These are phyloP conservation scores for Papiliotrema laurentii DNA, from an alignment of 1,284 basidiomycete species.

Conservation along the genomic window DNA sequence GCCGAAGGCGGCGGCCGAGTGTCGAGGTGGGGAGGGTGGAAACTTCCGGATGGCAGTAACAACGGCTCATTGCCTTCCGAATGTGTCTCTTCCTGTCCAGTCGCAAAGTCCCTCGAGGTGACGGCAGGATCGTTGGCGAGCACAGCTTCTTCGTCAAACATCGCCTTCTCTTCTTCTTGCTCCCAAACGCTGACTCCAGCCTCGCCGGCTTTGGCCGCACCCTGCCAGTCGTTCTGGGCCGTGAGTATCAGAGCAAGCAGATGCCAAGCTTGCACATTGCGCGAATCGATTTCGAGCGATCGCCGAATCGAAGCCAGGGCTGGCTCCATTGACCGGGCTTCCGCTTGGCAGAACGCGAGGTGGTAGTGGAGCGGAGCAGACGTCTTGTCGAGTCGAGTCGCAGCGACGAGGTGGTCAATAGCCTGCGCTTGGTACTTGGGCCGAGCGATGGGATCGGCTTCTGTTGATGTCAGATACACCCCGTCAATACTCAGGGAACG, in stretches of 20 bases:
- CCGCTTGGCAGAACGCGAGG: slow-evolving; percentile 69
- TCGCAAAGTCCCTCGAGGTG: slow-evolving; percentile 19
- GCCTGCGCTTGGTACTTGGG: slow-evolving; percentile 59
- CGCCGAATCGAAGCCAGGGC: slow-evolving; percentile 66
- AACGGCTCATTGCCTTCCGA: slow-evolving; percentile 5
- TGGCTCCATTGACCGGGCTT: slow-evolving; percentile 63
- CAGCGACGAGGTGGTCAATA: slow-evolving; percentile 56
- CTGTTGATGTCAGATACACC: slow-evolving; percentile 49
- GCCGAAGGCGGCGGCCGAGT: slow-evolving; percentile 4
- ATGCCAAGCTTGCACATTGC: slow-evolving; percentile 82
- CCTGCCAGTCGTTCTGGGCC: slow-evolving; percentile 73
- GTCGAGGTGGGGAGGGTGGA: slow-evolving; percentile 10
- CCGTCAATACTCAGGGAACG: neutral
- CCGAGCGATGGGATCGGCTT: slow-evolving; percentile 62
- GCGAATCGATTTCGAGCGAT: slow-evolving; percentile 70
- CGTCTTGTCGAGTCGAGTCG: slow-evolving; percentile 57
- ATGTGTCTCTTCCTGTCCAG: neutral
- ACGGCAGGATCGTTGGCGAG: slow-evolving; percentile 13
- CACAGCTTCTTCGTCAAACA: slow-evolving; percentile 20
- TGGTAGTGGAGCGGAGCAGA: slow-evolving; percentile 67
- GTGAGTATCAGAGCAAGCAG: slow-evolving; percentile 78
- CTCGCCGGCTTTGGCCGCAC: slow-evolving; percentile 72
- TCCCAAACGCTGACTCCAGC: slow-evolving; percentile 58
- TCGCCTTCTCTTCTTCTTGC: slow-evolving; percentile 45
- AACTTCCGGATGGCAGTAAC: slow-evolving; percentile 13